Evolutionary conservation across 2,329 filamentous ascomycete genomes (phyloP).

Genomic region (Seiridium cupressi): DNA sequence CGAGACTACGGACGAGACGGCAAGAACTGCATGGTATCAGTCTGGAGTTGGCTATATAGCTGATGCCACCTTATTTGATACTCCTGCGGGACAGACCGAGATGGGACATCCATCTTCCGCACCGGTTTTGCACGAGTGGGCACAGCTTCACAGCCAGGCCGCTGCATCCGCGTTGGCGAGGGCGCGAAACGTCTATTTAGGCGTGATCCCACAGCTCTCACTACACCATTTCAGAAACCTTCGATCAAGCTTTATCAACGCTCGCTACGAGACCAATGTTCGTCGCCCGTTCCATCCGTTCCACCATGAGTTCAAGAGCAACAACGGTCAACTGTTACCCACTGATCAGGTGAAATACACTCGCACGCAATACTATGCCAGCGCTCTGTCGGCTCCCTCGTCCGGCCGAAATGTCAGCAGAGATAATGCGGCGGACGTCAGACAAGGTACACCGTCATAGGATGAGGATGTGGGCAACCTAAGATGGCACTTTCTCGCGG

Average conservation of each 20-base stretch:
- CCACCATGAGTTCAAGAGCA: not conserved
- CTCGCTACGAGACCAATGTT: not conserved
- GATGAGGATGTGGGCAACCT: too few species aligned
- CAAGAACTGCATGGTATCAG: not conserved
- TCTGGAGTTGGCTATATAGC: conserved; percentile 4
- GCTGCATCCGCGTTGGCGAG: too few species aligned
- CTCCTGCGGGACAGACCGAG: conserved; percentile 6
- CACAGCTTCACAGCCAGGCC: not conserved
- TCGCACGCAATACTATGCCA: not conserved
- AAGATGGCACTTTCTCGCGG: too few species aligned
- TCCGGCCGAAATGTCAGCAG: too few species aligned
- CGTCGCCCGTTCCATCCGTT: not conserved
- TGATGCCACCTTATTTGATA: conserved; percentile 7
- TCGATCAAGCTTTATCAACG: not conserved
- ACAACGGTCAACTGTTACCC: not conserved
- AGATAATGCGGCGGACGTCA: too few species aligned
- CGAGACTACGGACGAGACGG: not conserved
- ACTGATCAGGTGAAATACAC: not conserved
- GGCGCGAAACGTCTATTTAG: not conserved
- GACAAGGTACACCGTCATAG: too few species aligned
- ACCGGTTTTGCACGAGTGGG: not conserved
- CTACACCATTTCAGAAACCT: not conserved
- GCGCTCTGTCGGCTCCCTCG: not conserved
- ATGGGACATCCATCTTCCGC: conserved; percentile 5
- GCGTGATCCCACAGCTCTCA: not conserved